Percentiles rank a stretch among this genome's conserved stretches.
Evolutionary conservation across 106 monocot genomes (phyloP).

Genomic region (Dendrobium catenatum): DNA sequence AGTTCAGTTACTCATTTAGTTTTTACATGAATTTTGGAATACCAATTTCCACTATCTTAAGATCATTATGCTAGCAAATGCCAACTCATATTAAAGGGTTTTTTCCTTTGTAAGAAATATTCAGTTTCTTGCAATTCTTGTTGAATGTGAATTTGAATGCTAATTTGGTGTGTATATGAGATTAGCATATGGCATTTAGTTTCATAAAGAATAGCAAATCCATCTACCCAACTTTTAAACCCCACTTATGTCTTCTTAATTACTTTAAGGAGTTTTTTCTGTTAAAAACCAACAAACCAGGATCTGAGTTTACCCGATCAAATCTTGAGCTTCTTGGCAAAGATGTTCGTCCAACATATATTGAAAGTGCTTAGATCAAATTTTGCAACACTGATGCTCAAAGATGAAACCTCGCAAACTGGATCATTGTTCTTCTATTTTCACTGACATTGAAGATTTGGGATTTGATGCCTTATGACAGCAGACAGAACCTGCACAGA

Average conservation of each 20-base stretch:
- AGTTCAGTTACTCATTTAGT: neutral
- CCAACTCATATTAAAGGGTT: neutral
- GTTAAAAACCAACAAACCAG: conserved; percentile 6
- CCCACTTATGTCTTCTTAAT: neutral
- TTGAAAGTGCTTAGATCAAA: conserved; percentile 2
- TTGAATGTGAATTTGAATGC: neutral
- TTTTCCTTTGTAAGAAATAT: neutral
- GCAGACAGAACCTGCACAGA: conserved; percentile 7
- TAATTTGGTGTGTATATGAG: neutral
- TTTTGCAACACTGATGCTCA: conserved; percentile 1
- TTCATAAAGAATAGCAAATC: neutral
- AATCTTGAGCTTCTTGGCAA: conserved; percentile 4
- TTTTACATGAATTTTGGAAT: neutral
- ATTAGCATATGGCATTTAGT: neutral
- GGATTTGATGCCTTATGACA: conserved; percentile 5
- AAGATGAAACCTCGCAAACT: conserved; percentile 6
- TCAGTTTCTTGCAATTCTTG: neutral
- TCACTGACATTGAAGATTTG: conserved; percentile 7
- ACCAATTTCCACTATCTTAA: neutral
- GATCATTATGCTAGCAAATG: neutral
- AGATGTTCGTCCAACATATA: conserved; percentile 4
- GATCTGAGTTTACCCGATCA: conserved; percentile 5
- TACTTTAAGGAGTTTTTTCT: conserved; percentile 1
- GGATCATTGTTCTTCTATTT: conserved; percentile 8
- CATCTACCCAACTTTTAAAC: conserved; percentile 1